Percentiles rank a stretch among this genome's conserved stretches.
These are phyloP conservation scores for Meyerozyma smithsonii DNA, from an alignment of 1,139 yeast genomes.

Conservation along the genomic window DNA sequence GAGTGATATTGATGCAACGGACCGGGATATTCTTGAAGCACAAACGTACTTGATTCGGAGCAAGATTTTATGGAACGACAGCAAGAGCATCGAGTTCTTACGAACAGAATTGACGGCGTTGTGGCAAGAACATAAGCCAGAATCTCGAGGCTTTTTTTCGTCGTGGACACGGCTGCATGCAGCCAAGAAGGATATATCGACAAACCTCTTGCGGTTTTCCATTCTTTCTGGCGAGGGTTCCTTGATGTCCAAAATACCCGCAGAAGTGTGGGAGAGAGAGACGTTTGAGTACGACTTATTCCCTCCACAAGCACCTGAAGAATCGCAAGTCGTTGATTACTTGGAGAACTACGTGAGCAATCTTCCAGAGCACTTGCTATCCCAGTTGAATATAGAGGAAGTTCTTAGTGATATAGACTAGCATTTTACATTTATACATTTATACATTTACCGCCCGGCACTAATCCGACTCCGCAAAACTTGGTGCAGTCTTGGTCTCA, in stretches of 20 bases:
- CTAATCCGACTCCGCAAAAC: not conserved
- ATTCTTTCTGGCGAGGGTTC: constrained; percentile 66
- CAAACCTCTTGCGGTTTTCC: constrained; percentile 60
- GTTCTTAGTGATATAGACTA: not conserved
- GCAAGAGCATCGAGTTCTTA: constrained; percentile 42
- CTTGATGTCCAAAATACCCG: constrained; percentile 66
- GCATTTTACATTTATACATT: not conserved
- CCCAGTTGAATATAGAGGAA: not conserved
- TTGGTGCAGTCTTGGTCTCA: constrained; percentile 2
- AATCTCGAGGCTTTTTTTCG: constrained; percentile 12
- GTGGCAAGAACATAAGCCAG: constrained; percentile 17
- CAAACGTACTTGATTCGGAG: constrained; percentile 55
- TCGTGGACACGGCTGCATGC: constrained; percentile 31
- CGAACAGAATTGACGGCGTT: constrained; percentile 36
- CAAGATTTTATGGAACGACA: constrained; percentile 45
- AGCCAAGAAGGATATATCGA: constrained; percentile 3
- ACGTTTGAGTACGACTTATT: constrained; percentile 65
- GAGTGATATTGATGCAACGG: constrained; percentile 18
- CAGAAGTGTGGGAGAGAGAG: constrained; percentile 58
- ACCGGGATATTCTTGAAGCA: constrained; percentile 30
- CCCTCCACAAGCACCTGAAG: constrained; percentile 48
- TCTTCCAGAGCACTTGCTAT: not conserved
- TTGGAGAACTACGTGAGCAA: constrained; percentile 2
- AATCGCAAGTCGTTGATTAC: not conserved
- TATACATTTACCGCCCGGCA: not conserved